Evolutionary conservation across 345 rosid genomes (phyloP).

Genomic region (Eucalyptus erythrocorys): DNA sequence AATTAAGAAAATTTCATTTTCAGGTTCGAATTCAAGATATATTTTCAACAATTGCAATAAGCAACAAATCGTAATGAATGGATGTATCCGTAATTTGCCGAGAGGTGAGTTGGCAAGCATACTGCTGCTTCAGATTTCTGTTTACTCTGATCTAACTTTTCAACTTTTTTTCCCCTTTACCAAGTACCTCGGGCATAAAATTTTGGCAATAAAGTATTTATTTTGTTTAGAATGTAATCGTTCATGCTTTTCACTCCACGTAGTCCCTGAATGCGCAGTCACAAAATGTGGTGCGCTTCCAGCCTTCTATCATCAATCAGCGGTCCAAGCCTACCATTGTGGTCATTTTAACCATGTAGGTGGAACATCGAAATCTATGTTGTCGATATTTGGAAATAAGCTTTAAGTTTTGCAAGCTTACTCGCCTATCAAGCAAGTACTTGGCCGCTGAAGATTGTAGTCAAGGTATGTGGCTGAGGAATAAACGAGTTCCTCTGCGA

Average conservation of each 20-base stretch:
- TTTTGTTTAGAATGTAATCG: not conserved
- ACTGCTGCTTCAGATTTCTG: not conserved
- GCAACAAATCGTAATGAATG: not conserved
- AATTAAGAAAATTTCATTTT: not conserved
- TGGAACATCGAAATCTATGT: not conserved
- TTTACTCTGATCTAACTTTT: not conserved
- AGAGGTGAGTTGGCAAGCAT: not conserved
- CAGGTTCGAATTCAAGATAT: not conserved
- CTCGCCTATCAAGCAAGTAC: not conserved
- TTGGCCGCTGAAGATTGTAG: not conserved
- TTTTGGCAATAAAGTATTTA: not conserved
- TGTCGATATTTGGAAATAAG: not conserved
- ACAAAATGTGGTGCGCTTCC: not conserved
- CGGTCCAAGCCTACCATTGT: not conserved
- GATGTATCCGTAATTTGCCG: not conserved
- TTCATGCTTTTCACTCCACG: not conserved
- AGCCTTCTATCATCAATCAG: not conserved
- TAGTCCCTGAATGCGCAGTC: not conserved
- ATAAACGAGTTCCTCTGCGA: not conserved
- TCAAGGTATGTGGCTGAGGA: not conserved
- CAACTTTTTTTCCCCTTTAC: not conserved
- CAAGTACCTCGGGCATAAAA: not conserved
- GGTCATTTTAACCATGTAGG: not conserved
- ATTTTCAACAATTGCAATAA: not conserved
- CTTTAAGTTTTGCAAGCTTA: not conserved